Evolutionary conservation across 2,329 filamentous ascomycete species (phyloP).

Genomic region (Phialophora macrospora): DNA sequence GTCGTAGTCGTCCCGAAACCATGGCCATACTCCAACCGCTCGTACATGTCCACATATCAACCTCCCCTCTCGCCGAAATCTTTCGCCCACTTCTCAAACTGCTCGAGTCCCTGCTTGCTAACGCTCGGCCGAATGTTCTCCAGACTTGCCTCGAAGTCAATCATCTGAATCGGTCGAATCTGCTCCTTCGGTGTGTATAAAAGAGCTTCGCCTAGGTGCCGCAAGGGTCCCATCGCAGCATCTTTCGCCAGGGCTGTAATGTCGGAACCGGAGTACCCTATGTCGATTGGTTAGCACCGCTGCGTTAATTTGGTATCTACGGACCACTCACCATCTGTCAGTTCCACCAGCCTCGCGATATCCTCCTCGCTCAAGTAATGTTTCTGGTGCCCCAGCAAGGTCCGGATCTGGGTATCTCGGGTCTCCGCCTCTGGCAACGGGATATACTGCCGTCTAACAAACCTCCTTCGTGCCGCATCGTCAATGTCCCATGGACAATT

Average conservation of each 20-base stretch:
- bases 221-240: slow-evolving; percentile 92
- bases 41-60: slow-evolving; percentile 45
- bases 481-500: slow-evolving; percentile 98
- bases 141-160: slow-evolving; percentile 84
- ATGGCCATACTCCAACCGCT: neutral
- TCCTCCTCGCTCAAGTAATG: slow-evolving; percentile 75
- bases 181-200: slow-evolving; percentile 92
- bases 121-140: slow-evolving; percentile 87
- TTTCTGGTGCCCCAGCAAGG: slow-evolving; percentile 83
- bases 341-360: slow-evolving; percentile 71
- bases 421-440: slow-evolving; percentile 86
- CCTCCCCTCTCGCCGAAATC: slow-evolving; percentile 93
- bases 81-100: slow-evolving; percentile 92
- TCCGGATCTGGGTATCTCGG: slow-evolving; percentile 76
- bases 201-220: slow-evolving; percentile 85
- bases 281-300: slow-evolving; percentile 26
- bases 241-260: slow-evolving; percentile 97
- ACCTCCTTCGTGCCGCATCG: slow-evolving; percentile 86
- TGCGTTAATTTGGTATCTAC: slow-evolving; percentile 4
- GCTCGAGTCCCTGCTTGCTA: slow-evolving; percentile 77
- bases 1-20: neutral
- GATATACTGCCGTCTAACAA: slow-evolving; percentile 94
- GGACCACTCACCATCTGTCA: slow-evolving; percentile 76
- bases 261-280: slow-evolving; percentile 96
- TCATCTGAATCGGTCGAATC: slow-evolving; percentile 81